Conservation (phyloP, 2,329 filamentous ascomycete genomes). For the Didymellaceae sp. region DNA sequence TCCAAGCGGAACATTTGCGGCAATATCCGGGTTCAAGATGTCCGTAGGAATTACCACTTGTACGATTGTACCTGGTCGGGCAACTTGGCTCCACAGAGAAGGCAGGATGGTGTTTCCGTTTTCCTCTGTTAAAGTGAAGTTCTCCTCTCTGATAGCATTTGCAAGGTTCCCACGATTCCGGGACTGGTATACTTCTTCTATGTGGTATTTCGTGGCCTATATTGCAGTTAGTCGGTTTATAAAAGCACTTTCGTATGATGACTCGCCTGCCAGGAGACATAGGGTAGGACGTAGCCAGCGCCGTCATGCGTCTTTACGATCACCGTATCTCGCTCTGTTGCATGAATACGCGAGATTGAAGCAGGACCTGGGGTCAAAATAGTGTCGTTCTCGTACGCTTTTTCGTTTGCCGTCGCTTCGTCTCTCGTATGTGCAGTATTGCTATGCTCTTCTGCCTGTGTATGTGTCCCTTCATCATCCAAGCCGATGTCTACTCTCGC, state of each 20-base stretch:
- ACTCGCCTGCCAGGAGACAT: constrained; percentile 8
- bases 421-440: too few relatives aligned
- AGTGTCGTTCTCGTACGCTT: not conserved
- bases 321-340: not conserved
- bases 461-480: too few relatives aligned
- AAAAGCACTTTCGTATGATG: not conserved
- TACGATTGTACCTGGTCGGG: constrained; percentile 14
- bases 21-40: not conserved
- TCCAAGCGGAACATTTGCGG: not conserved
- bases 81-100: constrained; percentile 25
- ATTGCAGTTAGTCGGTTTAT: not conserved
- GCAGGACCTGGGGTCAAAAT: not conserved
- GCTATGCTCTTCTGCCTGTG: too few relatives aligned
- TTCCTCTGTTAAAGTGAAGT: constrained; percentile 22
- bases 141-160: constrained; percentile 16
- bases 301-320: constrained; percentile 8
- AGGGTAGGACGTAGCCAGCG: constrained; percentile 8
- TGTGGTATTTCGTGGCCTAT: not conserved
- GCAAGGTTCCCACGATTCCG: not conserved
- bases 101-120: constrained; percentile 26
- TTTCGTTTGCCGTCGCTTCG: too few relatives aligned
- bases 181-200: constrained; percentile 9
- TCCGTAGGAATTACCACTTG: constrained; percentile 10
- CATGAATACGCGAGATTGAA: not conserved
- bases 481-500: too few relatives aligned